Evolutionary conservation across 306 rosid genomes (phyloP), one percentile per base, ranked within the genome.

Genomic region (Pueraria montana): DNA sequence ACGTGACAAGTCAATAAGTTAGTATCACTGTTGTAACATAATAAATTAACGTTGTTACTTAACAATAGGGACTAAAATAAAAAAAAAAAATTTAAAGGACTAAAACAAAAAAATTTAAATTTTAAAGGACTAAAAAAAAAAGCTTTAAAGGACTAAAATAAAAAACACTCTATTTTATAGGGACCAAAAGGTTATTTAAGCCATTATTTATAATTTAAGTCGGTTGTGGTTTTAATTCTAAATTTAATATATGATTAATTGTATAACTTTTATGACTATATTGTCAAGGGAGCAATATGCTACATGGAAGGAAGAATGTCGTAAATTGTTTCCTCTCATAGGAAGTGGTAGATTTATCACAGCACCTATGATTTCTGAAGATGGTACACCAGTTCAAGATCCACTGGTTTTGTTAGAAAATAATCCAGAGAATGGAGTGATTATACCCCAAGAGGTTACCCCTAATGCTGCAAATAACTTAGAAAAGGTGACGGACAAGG

Each of bases 341-440:
- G 99, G 98, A 90, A 94, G 98, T 81, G 97, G 99, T 80, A 91
- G 90, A 83, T 96, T 84, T 80, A 91, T 96, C 55, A 96, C 99
- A 18, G 97, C 98, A 34, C 99, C 99, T 9, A 89, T 92, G 38
- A 40, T 96, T 81, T 86, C 92, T 40, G 98, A 91, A 12, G 91
- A 94, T 8, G 99, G 99, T 56, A 89, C 20, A 52, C 95, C 91
- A 16, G 86, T 90, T 88, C 92, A 80, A 59, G 98, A 96, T 87
- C 99, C 98, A 2, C 27, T 94, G 12, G 99, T 94, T 53, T 89
- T 94, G 27, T 79, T 86, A 82, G 92, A 96, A 91, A 66, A 90
- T 64, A 88, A 90, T 81, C 90, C 92, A 68, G 88, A 78, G 1
- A 83, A 64, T 48, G 93, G 89, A 65, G 80, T 16, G 2, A 74